Evolutionary conservation across 2,329 filamentous ascomycete genomes (phyloP).

Genomic region (Monosporascus sp.): DNA sequence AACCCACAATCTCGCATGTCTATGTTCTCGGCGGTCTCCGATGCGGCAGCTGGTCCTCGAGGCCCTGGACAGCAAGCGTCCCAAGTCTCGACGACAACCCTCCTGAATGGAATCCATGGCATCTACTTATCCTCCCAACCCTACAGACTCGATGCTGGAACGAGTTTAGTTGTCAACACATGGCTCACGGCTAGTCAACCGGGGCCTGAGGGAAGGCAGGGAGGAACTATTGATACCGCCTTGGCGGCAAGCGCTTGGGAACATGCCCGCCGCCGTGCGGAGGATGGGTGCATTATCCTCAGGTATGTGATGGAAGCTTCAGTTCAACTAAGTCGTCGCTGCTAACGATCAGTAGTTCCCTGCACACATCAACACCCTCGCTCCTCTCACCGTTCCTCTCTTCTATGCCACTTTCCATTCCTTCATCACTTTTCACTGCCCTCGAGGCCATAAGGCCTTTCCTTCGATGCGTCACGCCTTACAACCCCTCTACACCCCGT

Average conservation of each 20-base stretch:
- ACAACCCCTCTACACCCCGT: conserved; percentile 77
- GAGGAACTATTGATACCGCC: conserved; percentile 74
- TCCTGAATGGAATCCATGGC: conserved; percentile 88
- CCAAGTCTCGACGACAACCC: conserved; percentile 86
- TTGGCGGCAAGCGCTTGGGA: conserved; percentile 87
- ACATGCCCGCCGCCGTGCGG: conserved; percentile 86
- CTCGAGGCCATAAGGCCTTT: conserved; percentile 82
- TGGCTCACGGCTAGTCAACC: conserved; percentile 78
- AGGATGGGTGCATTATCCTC: conserved; percentile 89
- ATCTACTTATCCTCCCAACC: conserved; percentile 76
- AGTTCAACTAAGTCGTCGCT: conserved; percentile 3
- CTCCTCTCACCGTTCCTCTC: conserved; percentile 75
- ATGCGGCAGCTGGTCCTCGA: conserved; percentile 53
- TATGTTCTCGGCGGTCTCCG: conserved; percentile 62
- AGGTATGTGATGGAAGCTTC: conserved; percentile 53
- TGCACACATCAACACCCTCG: conserved; percentile 84
- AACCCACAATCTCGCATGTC: conserved; percentile 52
- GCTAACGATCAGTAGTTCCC: conserved; percentile 53
- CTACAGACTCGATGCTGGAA: conserved; percentile 84
- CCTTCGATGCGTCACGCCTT: conserved; percentile 77
- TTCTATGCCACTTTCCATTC: conserved; percentile 73
- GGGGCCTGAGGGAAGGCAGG: conserved; percentile 61
- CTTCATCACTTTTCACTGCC: conserved; percentile 68
- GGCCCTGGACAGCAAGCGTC: conserved; percentile 61
- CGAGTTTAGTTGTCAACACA: conserved; percentile 89